Conservation (phyloP, 2,329 filamentous ascomycete species). For the Emericellopsis atlantica region DNA sequence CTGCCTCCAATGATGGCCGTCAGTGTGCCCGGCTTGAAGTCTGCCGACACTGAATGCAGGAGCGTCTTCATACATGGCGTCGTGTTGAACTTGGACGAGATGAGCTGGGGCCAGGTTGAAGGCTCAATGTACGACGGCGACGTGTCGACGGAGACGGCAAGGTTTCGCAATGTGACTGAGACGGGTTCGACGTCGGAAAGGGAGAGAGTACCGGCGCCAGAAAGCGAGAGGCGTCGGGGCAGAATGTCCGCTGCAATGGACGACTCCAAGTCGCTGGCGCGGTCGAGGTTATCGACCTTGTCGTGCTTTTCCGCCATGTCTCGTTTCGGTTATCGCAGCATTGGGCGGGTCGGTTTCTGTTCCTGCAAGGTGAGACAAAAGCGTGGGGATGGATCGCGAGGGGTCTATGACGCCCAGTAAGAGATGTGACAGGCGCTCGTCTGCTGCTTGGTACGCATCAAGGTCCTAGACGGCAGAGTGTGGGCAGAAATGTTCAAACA, state of each 20-base stretch:
- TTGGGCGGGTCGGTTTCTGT: no score
- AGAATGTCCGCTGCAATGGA: not conserved
- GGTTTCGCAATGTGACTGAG: slow-evolving; percentile 36
- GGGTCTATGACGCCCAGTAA: no score
- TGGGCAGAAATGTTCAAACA: no score
- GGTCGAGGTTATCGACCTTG: slow-evolving; percentile 12
- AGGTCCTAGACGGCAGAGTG: no score
- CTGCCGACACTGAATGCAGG: slow-evolving; percentile 49
- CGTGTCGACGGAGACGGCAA: slow-evolving; percentile 44
- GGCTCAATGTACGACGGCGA: slow-evolving; percentile 40
- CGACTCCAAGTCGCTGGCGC: slow-evolving; percentile 7
- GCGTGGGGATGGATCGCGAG: no score
- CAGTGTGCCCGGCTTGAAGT: slow-evolving; percentile 51
- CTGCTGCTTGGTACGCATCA: no score
- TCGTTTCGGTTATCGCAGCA: no score
- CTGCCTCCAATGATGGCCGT: slow-evolving; percentile 67
- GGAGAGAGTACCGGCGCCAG: slow-evolving; percentile 21
- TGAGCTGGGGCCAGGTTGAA: slow-evolving; percentile 28
- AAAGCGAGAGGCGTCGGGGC: slow-evolving; percentile 8
- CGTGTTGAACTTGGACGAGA: slow-evolving; percentile 22
- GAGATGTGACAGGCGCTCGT: no score
- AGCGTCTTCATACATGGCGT: slow-evolving; percentile 34
- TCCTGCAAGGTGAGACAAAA: no score
- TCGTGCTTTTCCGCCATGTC: not conserved
- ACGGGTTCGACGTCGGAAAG: slow-evolving; percentile 43